Evolutionary conservation across 2,329 filamentous ascomycete species (phyloP).

Genomic region (Hypoxylon sp.): DNA sequence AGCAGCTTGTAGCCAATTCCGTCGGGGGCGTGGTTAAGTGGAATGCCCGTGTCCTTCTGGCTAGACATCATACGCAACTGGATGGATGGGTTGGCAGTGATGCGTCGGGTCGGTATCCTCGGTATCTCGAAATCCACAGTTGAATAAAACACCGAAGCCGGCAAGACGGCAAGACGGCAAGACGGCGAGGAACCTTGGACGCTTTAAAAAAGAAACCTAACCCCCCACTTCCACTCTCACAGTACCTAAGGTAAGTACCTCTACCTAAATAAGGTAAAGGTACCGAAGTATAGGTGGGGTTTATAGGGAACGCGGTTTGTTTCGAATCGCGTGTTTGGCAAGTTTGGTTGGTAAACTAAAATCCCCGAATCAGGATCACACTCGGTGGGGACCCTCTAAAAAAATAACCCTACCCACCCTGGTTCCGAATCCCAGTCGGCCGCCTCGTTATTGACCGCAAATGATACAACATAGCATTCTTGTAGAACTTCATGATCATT

Average conservation of each 20-base stretch:
- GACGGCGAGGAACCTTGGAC: neutral
- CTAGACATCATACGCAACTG: constrained; percentile 58
- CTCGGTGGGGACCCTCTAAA: constrained; percentile 18
- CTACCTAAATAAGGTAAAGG: neutral
- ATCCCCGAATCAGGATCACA: constrained; percentile 32
- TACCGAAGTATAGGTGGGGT: constrained; percentile 26
- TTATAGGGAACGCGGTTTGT: constrained; percentile 31
- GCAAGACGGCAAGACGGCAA: neutral
- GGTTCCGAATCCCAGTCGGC: constrained; percentile 36
- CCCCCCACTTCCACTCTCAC: neutral
- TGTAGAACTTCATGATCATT: constrained; percentile 28
- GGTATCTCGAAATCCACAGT: neutral
- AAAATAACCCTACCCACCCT: constrained; percentile 43
- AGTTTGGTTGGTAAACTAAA: constrained; percentile 34
- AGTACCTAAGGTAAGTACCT: neutral
- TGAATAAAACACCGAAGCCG: neutral
- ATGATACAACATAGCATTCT: constrained; percentile 28
- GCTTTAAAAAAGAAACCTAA: neutral
- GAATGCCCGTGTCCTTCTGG: constrained; percentile 63
- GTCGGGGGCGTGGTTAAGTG: constrained; percentile 65
- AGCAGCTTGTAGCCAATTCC: constrained; percentile 71
- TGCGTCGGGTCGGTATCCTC: neutral
- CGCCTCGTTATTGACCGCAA: constrained; percentile 43
- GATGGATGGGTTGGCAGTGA: neutral
- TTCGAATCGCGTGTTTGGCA: constrained; percentile 34